phyloP scores from a whole-genome alignment of 495 filamentous ascomycete genomes.

The Penicillium turbatum region DNA sequence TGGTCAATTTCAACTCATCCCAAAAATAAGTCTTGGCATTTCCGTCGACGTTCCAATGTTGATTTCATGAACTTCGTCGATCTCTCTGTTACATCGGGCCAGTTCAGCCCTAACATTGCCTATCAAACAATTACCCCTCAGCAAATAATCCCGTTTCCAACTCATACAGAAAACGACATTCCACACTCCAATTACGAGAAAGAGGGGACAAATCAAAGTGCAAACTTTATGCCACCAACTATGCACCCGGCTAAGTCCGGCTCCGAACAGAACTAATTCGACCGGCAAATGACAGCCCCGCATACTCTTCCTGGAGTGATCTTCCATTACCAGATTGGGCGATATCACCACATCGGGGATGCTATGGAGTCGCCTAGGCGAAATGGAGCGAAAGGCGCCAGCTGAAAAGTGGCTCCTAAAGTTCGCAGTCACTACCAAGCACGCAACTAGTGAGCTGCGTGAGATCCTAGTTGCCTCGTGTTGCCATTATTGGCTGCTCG shows the following conservation, averaged over 20 bases:
- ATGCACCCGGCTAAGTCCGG: background rate
- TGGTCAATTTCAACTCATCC: background rate
- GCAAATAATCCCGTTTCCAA: no score
- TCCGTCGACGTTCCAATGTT: no score
- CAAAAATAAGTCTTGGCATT: background rate
- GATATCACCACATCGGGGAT: no score
- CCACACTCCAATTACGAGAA: no score
- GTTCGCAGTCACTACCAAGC: conserved; percentile 1
- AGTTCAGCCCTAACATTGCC: no score
- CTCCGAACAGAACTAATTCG: background rate
- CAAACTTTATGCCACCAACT: background rate
- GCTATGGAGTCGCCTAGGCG: background rate
- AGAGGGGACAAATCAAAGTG: background rate
- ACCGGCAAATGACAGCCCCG: background rate
- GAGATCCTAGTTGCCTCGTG: background rate
- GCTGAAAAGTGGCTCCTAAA: conserved; percentile 3
- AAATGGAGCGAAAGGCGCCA: background rate
- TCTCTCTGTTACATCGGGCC: no score
- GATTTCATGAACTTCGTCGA: no score
- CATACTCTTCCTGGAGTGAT: background rate
- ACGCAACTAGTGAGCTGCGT: background rate
- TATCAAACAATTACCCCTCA: no score
- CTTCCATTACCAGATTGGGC: background rate
- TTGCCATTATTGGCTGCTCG: conserved; percentile 1
- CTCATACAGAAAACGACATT: no score